Conservation (phyloP, 257 asterid species). For the Fraxinus anomala region DNA sequence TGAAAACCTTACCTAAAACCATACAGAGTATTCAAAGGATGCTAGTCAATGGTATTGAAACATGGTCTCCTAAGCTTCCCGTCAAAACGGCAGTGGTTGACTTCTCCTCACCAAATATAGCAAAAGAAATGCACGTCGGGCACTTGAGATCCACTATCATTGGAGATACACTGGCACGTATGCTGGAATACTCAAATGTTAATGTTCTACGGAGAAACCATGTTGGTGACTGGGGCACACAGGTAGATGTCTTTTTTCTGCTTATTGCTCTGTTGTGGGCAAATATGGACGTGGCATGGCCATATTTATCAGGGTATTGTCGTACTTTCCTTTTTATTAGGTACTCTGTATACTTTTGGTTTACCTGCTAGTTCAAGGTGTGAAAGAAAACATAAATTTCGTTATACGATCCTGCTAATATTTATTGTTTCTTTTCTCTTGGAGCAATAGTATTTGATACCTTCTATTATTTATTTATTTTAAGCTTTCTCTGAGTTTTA, state of each 20-base stretch:
- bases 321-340: neutral
- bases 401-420: neutral
- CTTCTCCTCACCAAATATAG: constrained; percentile 95
- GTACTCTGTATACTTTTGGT: neutral
- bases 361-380: constrained; percentile 3
- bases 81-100: constrained; percentile 83
- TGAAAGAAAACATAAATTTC: neutral
- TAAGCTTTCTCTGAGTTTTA: neutral
- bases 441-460: neutral
- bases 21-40: constrained; percentile 80
- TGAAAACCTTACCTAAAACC: constrained; percentile 22
- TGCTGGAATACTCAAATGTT: constrained; percentile 87
- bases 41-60: constrained; percentile 75
- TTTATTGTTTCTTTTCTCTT: neutral
- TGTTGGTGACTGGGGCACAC: constrained; percentile 99
- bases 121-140: constrained; percentile 99
- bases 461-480: neutral
- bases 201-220: constrained; percentile 91
- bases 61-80: constrained; percentile 85
- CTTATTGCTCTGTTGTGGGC: constrained; percentile 17
- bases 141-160: constrained; percentile 93
- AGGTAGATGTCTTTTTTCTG: constrained; percentile 42
- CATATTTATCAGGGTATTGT: neutral
- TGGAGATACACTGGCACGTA: constrained; percentile 92
- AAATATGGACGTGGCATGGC: constrained; percentile 7